Evolutionary conservation across 805 yeast genomes (phyloP), one percentile per base, ranked within the genome.

Genomic region (Crinitomyces ghanaensis): DNA sequence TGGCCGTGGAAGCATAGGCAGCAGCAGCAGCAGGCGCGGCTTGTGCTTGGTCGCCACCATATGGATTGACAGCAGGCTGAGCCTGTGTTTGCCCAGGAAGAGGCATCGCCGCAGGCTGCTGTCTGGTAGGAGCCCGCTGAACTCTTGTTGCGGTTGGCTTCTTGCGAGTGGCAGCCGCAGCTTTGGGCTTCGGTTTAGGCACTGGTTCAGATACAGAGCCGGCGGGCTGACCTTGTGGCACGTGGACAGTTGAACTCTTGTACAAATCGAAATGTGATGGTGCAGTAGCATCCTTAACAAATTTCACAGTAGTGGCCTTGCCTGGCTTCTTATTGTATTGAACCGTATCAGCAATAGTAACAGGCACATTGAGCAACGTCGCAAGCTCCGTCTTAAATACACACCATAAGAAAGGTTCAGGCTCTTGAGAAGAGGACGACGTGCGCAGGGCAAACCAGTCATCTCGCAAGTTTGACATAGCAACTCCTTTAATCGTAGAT

Each of bases 251-350:
- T 41, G 93, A 81, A 3, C 95, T 83, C 60, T 91, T 91, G 63
- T 91, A 91, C 7, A 60, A 39, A 54, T 91, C 97, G 27, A 80
- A 66, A 42, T 70, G 53, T 7, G 46, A 48, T 7, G 93, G 93
- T 19, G 79, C 77, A n/a, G 71, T 51, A 8, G 64, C 66, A 30
- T 77, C 78, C 26, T 67, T 54, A 33, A 67, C 72, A 49, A 79
- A 72, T 54, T 81, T 85, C 44, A 91, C 79, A 6, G 68, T 54
- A 40, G 85, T 91, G 17, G 65, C 50, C 53, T 72, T 72, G 2
- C 93, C 93, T 1, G 95, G 84, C 54, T 91, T 91, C 68, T 88
- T 91, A 59, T 78, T 82, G 57, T 91, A 91, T 40, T 72, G 70
- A 37, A 91, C 70, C 0, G 80, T 69, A 3, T 80, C 70, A 2